Evolutionary conservation across 306 rosid genomes (phyloP).

Genomic region (Glycine tomentella): DNA sequence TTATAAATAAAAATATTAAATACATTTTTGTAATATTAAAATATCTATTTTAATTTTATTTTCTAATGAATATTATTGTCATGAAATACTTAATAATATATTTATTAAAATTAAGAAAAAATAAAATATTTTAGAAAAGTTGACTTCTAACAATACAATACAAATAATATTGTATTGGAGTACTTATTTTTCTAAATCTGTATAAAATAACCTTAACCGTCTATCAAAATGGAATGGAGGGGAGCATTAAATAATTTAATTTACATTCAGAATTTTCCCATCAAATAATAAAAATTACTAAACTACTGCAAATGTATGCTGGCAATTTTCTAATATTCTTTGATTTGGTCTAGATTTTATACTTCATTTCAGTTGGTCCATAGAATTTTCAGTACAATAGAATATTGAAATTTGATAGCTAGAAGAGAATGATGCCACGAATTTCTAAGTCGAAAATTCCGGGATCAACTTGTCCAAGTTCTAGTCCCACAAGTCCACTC

Average conservation of each 20-base stretch:
- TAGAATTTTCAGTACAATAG: neutral
- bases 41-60: too few relatives aligned
- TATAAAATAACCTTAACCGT: too few relatives aligned
- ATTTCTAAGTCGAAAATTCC: conserved; percentile 53
- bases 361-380: neutral
- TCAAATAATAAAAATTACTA: neutral
- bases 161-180: too few relatives aligned
- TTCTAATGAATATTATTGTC: too few relatives aligned
- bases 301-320: neutral
- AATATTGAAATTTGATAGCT: neutral
- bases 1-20: neutral
- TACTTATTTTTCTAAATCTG: too few relatives aligned
- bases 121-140: too few relatives aligned
- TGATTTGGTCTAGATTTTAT: conserved; percentile 4
- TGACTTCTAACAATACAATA: too few relatives aligned
- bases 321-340: neutral
- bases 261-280: neutral
- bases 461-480: conserved; percentile 41
- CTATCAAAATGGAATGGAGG: too few relatives aligned
- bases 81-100: too few relatives aligned
- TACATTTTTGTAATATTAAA: neutral
- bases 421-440: conserved; percentile 26
- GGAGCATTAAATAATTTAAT: neutral
- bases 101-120: too few relatives aligned
- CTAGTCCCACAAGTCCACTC: too few relatives aligned